Percentiles rank a stretch among this genome's conserved stretches.
These are phyloP conservation scores for Tetrahymena malaccensis DNA, from an alignment of 73 alveolate species.

Conservation along the genomic window DNA sequence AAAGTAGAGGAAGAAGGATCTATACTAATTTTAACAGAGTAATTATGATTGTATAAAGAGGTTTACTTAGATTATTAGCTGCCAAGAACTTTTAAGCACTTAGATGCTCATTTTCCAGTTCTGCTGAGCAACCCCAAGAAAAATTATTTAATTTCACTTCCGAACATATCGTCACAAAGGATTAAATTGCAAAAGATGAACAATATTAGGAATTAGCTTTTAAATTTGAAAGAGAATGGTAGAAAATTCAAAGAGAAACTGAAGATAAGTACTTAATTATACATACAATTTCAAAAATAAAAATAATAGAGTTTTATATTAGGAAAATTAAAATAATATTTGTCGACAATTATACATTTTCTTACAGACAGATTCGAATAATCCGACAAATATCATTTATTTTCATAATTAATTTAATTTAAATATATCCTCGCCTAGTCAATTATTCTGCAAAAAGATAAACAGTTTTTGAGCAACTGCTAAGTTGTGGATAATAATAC, in stretches of 20 bases:
- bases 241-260: slow-evolving; percentile 14
- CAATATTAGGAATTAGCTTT: not conserved
- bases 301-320: not conserved
- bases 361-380: not conserved
- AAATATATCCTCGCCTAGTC: not conserved
- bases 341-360: not conserved
- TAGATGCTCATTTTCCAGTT: not conserved
- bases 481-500: not conserved
- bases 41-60: not conserved
- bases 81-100: not conserved
- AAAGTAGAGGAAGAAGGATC: not conserved
- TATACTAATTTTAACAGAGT: not conserved
- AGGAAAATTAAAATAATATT: not conserved
- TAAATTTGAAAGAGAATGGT: slow-evolving; percentile 37
- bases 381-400: not conserved
- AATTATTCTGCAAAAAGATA: no score
- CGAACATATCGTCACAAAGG: not conserved
- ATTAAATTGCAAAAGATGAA: not conserved
- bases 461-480: not conserved
- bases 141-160: not conserved
- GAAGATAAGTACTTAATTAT: slow-evolving; percentile 4
- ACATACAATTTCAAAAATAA: not conserved
- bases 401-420: no score
- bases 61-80: not conserved
- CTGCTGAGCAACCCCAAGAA: not conserved